Evolutionary conservation across 768 basidiomycete genomes (phyloP), one percentile per base, ranked within the genome.

Genomic region (Boletus pseudopeckii): DNA sequence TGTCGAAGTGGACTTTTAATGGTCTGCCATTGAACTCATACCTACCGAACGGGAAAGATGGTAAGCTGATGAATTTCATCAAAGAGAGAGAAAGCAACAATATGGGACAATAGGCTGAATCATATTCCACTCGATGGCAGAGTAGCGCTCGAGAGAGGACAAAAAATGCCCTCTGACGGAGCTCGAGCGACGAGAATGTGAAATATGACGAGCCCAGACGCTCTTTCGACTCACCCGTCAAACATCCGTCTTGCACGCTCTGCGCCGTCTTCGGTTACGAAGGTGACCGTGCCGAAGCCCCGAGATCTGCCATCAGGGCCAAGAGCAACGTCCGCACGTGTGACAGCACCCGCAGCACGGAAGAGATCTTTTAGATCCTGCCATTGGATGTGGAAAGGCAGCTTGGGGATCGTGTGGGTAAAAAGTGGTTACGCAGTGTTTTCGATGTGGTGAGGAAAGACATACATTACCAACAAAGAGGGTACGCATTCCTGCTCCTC

Each of bases 351-450:
- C 1, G 91, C 92, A 57, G 90, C 85, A 26, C 95, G 83, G 67
- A 98, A 96, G 5, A 98, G 79, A 71, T 98, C 95, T 71, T 98
- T 98, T 41, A 99, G 79, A 66, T 98, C 96, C 71, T 98, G 96
- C 96, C 96, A 99, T 73, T 94, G 92, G 61, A 87, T 88, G 62
- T 94, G 92, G 72, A 93, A 94, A 0, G 92, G 92, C 15, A 95
- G 81, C 91, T 65, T 93, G 54, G n/a, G 54, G 43, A 59, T 46
- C 14, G 43, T 36, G 53, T 62, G 52, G 64, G 62, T 45, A 56
- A 47, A 36, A 26, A 14, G 20, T 15, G 51, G 44, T 56, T 36
- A 44, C 34, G 17, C 37, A 28, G 53, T 39, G 18, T 13, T 44
- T 41, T 57, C 52, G 32, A 50, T 48, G 48, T 55, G 53, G 43